Conservation (phyloP, 2,329 filamentous ascomycete species). For the Dactylellina sp. region DNA sequence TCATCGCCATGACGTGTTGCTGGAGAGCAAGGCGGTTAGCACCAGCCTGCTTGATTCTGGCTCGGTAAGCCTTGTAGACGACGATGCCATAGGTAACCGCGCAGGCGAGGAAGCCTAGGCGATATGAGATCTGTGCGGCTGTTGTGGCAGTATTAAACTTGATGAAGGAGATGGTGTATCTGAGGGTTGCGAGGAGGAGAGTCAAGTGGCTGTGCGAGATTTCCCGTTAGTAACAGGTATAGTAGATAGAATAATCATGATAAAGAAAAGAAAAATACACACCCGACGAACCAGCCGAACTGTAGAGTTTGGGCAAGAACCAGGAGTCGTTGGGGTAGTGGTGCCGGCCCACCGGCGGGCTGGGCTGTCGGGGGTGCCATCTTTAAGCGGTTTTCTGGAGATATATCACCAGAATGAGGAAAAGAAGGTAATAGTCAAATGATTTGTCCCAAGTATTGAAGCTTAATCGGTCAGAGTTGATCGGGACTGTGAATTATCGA, state of each 20-base stretch:
- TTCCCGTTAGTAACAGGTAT: constrained; percentile 37
- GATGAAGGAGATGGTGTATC: constrained; percentile 86
- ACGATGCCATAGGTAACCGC: constrained; percentile 96
- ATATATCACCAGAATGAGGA: background rate
- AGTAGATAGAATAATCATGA: constrained; percentile 40
- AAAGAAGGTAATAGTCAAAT: background rate
- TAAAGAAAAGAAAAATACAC: constrained; percentile 65
- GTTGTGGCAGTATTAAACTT: constrained; percentile 86
- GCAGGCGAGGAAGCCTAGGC: constrained; percentile 87
- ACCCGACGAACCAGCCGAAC: constrained; percentile 88
- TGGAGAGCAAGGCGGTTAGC: constrained; percentile 69
- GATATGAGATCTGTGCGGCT: constrained; percentile 86
- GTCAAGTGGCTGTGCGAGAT: constrained; percentile 79
- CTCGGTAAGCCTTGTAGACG: constrained; percentile 95
- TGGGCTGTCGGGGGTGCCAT: constrained; percentile 80
- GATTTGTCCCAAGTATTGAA: no score
- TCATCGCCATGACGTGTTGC: constrained; percentile 73
- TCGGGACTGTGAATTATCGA: background rate
- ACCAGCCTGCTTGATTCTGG: constrained; percentile 73
- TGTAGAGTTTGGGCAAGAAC: constrained; percentile 88
- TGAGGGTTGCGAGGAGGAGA: constrained; percentile 82
- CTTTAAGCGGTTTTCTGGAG: constrained; percentile 6
- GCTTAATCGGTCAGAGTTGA: background rate
- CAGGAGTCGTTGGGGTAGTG: constrained; percentile 79
- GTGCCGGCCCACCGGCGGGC: constrained; percentile 61